phyloP scores from a whole-genome alignment of 2,329 filamentous ascomycete genomes.

The Lecanicillium sp. region DNA sequence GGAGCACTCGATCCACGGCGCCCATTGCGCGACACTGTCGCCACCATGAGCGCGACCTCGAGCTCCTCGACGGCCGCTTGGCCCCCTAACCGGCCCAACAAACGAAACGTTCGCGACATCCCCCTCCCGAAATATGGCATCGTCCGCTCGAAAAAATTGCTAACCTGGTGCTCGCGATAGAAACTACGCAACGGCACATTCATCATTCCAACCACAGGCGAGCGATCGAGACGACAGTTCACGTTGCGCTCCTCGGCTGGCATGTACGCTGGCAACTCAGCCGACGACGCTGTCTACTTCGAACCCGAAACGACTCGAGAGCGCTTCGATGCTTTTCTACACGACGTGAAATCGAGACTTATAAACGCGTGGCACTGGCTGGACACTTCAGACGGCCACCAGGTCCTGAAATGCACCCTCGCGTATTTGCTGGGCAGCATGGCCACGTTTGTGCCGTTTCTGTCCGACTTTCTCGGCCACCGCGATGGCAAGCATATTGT shows the following conservation, averaged over 20 bases:
- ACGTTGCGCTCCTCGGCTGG: constrained; percentile 54
- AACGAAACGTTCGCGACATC: constrained; percentile 5
- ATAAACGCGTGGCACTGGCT: constrained; percentile 49
- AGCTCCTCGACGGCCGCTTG: constrained; percentile 1
- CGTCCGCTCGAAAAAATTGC: too few relatives aligned
- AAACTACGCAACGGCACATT: constrained; percentile 81
- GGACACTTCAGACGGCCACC: constrained; percentile 65
- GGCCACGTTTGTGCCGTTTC: constrained; percentile 70
- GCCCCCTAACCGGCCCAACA: constrained; percentile 7
- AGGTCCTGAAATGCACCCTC: constrained; percentile 83
- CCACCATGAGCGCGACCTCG: too few relatives aligned
- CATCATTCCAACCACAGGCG: constrained; percentile 78
- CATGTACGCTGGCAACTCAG: constrained; percentile 18
- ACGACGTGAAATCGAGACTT: constrained; percentile 23
- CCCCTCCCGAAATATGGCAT: background rate
- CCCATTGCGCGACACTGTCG: too few relatives aligned
- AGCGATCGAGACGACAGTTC: constrained; percentile 73
- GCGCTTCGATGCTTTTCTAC: constrained; percentile 9
- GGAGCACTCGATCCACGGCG: too few relatives aligned
- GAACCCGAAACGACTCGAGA: constrained; percentile 11
- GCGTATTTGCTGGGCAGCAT: constrained; percentile 83
- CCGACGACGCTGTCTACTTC: constrained; percentile 7
- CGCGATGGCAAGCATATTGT: constrained; percentile 93
- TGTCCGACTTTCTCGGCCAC: constrained; percentile 67
- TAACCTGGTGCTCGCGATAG: constrained; percentile 28